Conservation (phyloP, 2,329 filamentous ascomycete species). For the Chaetomiaceae sp. region DNA sequence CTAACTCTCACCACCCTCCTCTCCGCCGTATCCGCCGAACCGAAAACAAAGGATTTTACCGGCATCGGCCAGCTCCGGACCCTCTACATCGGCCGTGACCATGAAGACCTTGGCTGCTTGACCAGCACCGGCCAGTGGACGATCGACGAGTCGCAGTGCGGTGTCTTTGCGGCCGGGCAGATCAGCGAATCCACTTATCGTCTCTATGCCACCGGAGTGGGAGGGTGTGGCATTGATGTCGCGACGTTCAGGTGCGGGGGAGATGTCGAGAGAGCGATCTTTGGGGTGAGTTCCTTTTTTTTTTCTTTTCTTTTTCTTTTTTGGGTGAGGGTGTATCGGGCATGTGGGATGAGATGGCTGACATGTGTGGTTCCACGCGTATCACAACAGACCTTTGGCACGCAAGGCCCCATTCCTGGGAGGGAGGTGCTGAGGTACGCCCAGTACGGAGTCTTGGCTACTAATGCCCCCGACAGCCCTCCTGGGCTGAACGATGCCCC, state of each 20-base stretch:
- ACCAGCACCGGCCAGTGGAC: constrained; percentile 17
- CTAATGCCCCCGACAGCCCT: constrained; percentile 6
- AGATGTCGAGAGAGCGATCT: not conserved
- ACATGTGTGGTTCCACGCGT: no score
- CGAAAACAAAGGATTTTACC: not conserved
- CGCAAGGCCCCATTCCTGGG: not conserved
- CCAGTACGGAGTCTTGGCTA: constrained; percentile 9
- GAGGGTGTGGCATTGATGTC: constrained; percentile 5
- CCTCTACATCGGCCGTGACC: not conserved
- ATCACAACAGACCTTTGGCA: constrained; percentile 6
- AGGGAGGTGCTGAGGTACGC: constrained; percentile 7
- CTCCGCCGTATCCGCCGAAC: not conserved
- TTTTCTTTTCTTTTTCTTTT: no score
- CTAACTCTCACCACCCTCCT: not conserved
- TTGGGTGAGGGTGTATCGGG: no score
- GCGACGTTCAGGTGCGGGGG: constrained; percentile 8
- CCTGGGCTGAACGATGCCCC: not conserved
- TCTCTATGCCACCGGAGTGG: not conserved
- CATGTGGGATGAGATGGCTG: not conserved
- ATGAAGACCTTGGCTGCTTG: constrained; percentile 17
- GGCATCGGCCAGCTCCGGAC: constrained; percentile 18
- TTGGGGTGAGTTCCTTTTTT: constrained; percentile 2
- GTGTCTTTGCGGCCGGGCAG: not conserved
- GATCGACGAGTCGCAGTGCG: constrained; percentile 12
- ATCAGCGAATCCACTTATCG: not conserved